Conservation (phyloP, 306 rosid species). For the Vigna trinervia region DNA sequence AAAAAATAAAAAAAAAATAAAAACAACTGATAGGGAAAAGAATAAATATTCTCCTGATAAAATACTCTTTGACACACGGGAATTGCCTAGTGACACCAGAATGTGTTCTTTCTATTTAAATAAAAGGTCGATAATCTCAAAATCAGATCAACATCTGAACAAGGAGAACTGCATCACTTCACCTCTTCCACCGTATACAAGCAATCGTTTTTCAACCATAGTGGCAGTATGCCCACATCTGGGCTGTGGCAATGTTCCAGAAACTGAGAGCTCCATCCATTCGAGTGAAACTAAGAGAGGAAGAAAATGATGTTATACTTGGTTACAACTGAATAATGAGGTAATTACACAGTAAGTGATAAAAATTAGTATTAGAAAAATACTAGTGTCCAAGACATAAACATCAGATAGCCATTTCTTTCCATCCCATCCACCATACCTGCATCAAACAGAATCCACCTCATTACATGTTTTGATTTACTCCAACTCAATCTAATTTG, state of each 20-base stretch:
- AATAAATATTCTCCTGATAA: slow-evolving; percentile 24
- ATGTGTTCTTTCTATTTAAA: slow-evolving; percentile 11
- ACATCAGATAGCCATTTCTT: slow-evolving; percentile 97
- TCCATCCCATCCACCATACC: slow-evolving; percentile 99
- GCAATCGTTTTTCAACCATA: slow-evolving; percentile 90
- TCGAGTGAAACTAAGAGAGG: slow-evolving; percentile 76
- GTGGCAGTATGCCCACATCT: slow-evolving; percentile 95
- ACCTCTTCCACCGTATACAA: slow-evolving; percentile 98
- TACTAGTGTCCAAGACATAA: slow-evolving; percentile 94
- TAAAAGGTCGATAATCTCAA: not conserved
- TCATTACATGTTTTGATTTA: slow-evolving; percentile 36
- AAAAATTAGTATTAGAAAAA: slow-evolving; percentile 35
- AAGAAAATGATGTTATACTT: slow-evolving; percentile 42
- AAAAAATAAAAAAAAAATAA: not conserved
- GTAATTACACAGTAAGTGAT: slow-evolving; percentile 2
- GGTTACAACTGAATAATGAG: slow-evolving; percentile 36
- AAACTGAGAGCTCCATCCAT: slow-evolving; percentile 85
- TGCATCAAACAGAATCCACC: slow-evolving; percentile 49
- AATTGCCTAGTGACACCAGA: not conserved
- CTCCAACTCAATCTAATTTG: slow-evolving; percentile 3
- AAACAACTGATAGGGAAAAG: slow-evolving; percentile 16
- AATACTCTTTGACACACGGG: not conserved
- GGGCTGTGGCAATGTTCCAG: slow-evolving; percentile 89
- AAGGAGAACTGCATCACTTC: slow-evolving; percentile 41
- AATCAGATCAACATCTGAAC: not conserved